Evolutionary conservation across 2,329 filamentous ascomycete genomes (phyloP).

Genomic region (Neofusicoccum sp.): DNA sequence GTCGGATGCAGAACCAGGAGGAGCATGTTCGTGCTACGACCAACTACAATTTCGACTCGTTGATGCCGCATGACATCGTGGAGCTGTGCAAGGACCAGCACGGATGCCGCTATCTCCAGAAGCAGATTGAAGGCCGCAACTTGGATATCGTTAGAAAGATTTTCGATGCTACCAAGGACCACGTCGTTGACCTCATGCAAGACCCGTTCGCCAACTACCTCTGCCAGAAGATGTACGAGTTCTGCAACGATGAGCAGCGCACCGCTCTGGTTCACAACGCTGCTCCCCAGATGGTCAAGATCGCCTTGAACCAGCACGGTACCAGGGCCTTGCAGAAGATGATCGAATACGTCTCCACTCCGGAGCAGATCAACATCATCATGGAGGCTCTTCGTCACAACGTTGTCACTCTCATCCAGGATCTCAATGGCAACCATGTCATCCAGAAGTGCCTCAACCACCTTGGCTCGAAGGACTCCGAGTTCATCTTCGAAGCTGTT

Average conservation of each 20-base stretch:
- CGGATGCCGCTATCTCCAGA: constrained; percentile 93
- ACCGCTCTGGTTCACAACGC: constrained; percentile 91
- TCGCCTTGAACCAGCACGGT: constrained; percentile 95
- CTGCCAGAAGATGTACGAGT: constrained; percentile 96
- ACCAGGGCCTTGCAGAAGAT: constrained; percentile 97
- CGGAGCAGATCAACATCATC: constrained; percentile 79
- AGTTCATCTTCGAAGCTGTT: constrained; percentile 97
- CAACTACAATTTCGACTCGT: constrained; percentile 67
- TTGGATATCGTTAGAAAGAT: constrained; percentile 86
- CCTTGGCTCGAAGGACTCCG: constrained; percentile 75
- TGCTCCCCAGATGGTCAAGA: constrained; percentile 80
- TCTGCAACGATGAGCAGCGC: constrained; percentile 90
- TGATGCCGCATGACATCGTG: constrained; percentile 80
- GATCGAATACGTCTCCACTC: constrained; percentile 93
- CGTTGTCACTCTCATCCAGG: constrained; percentile 93
- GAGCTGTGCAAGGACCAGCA: constrained; percentile 95
- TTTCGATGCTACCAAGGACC: constrained; percentile 87
- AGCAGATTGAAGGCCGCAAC: constrained; percentile 89
- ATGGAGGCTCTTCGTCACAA: constrained; percentile 78
- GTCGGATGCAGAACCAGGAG: constrained; percentile 71
- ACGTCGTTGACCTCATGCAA: constrained; percentile 92
- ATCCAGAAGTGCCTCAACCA: constrained; percentile 99
- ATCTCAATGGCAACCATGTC: constrained; percentile 97
- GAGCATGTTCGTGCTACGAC: constrained; percentile 66
- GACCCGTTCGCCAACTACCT: constrained; percentile 99